Percentiles rank a stretch among this genome's conserved stretches.
Conservation (phyloP, 805 yeast species). For the Barnettozyma vustinii region DNA sequence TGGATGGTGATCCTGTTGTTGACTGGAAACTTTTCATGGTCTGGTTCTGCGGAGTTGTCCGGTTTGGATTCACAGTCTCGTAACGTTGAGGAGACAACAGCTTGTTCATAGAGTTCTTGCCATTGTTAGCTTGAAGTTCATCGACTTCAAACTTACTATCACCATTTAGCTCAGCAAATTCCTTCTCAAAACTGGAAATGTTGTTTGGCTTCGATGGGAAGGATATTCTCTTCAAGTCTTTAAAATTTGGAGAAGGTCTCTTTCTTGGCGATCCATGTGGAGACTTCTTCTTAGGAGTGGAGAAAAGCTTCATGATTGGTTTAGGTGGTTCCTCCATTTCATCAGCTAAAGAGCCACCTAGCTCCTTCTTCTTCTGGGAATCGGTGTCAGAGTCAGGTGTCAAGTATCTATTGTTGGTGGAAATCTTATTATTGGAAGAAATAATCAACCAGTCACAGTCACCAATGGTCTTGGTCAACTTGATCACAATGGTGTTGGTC, state of each 20-base stretch:
- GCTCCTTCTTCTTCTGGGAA: constrained; percentile 11
- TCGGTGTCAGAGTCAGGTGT: constrained; percentile 22
- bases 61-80: constrained; percentile 13
- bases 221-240: constrained; percentile 19
- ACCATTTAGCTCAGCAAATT: constrained; percentile 6
- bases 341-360: constrained; percentile 13
- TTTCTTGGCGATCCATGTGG: constrained; percentile 1
- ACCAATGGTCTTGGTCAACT: constrained; percentile 32
- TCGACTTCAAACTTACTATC: not conserved
- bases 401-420: constrained; percentile 23
- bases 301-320: not conserved
- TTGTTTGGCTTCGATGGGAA: constrained; percentile 20
- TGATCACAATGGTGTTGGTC: constrained; percentile 31
- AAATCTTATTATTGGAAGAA: constrained; percentile 28
- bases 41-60: constrained; percentile 21
- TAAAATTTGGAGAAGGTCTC: constrained; percentile 7
- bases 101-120: constrained; percentile 1
- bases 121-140: constrained; percentile 5
- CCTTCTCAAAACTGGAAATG: constrained; percentile 15
- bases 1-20: constrained; percentile 2
- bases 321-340: constrained; percentile 2
- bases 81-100: not conserved
- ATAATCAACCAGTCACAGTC: constrained; percentile 36
- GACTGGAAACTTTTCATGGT: constrained; percentile 3
- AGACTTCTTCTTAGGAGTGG: constrained; percentile 2